These are phyloP conservation scores for Boletus vinaceobasis DNA, from an alignment of 768 basidiomycete species.

Conservation along the genomic window DNA sequence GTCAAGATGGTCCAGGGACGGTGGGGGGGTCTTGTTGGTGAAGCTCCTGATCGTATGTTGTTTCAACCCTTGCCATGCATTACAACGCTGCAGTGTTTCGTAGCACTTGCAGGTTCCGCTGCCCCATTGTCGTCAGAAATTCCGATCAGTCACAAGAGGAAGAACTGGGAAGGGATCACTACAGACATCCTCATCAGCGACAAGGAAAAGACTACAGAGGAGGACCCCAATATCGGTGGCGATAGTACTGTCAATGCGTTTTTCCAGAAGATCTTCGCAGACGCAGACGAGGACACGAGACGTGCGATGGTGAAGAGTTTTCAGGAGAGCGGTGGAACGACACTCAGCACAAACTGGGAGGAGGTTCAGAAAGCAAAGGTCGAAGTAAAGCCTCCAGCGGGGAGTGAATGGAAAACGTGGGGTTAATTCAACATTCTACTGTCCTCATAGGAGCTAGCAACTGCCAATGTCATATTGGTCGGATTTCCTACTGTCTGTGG, in stretches of 20 bases:
- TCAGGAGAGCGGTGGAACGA: constrained; percentile 91
- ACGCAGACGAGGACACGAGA: constrained; percentile 88
- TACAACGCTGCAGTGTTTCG: not conserved
- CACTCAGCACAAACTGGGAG: constrained; percentile 93
- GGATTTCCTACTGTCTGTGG: too few species aligned
- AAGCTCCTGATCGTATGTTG: constrained; percentile 68
- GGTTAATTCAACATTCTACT: constrained; percentile 28
- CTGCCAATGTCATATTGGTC: not conserved
- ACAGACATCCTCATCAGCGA: constrained; percentile 61
- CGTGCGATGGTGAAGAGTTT: constrained; percentile 99
- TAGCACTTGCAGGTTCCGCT: constrained; percentile 19
- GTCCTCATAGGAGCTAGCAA: not conserved
- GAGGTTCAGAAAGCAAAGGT: constrained; percentile 72
- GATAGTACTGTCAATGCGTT: constrained; percentile 83
- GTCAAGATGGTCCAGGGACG: constrained; percentile 61
- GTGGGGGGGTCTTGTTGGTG: constrained; percentile 77
- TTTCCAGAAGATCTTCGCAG: constrained; percentile 88
- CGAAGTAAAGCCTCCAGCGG: constrained; percentile 78
- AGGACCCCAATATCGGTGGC: constrained; percentile 89
- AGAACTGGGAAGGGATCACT: constrained; percentile 92
- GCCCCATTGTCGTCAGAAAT: constrained; percentile 34
- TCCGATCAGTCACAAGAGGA: constrained; percentile 43
- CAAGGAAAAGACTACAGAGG: constrained; percentile 62
- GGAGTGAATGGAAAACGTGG: constrained; percentile 85
- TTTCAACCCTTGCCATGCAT: not conserved